These are phyloP conservation scores for Amanita subjunquillea DNA, from an alignment of 768 basidiomycete species.

Conservation along the genomic window DNA sequence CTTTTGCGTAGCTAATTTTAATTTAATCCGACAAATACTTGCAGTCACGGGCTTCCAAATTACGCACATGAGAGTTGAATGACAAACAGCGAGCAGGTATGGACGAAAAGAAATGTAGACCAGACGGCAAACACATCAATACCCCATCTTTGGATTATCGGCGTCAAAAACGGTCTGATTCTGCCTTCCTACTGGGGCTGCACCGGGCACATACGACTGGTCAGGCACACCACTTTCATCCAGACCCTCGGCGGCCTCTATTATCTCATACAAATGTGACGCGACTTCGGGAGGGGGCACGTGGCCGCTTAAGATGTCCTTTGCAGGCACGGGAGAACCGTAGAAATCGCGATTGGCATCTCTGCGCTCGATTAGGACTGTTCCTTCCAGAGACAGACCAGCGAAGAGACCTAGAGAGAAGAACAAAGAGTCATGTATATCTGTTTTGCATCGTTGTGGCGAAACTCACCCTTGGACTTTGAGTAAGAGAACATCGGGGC, in stretches of 20 bases:
- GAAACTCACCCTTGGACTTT: slow-evolving; percentile 74
- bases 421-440: background rate
- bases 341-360: slow-evolving; percentile 97
- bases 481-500: slow-evolving; percentile 98
- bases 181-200: slow-evolving; percentile 42
- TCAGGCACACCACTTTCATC: slow-evolving; percentile 80
- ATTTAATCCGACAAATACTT: background rate
- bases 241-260: slow-evolving; percentile 90
- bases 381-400: slow-evolving; percentile 90
- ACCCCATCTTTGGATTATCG: slow-evolving; percentile 29
- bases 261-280: slow-evolving; percentile 85
- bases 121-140: background rate
- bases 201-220: slow-evolving; percentile 63
- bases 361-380: slow-evolving; percentile 87
- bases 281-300: slow-evolving; percentile 98
- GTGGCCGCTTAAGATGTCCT: slow-evolving; percentile 84
- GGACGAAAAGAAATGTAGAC: background rate
- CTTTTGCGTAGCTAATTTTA: background rate
- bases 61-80: background rate
- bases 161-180: slow-evolving; percentile 71
- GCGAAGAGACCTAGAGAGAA: slow-evolving; percentile 72
- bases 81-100: background rate
- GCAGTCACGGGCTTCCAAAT: too few relatives aligned
- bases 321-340: slow-evolving; percentile 79
- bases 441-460: background rate